Evolutionary conservation across 2,329 filamentous ascomycete genomes (phyloP).

Genomic region (Hymenoscyphus infarciens): DNA sequence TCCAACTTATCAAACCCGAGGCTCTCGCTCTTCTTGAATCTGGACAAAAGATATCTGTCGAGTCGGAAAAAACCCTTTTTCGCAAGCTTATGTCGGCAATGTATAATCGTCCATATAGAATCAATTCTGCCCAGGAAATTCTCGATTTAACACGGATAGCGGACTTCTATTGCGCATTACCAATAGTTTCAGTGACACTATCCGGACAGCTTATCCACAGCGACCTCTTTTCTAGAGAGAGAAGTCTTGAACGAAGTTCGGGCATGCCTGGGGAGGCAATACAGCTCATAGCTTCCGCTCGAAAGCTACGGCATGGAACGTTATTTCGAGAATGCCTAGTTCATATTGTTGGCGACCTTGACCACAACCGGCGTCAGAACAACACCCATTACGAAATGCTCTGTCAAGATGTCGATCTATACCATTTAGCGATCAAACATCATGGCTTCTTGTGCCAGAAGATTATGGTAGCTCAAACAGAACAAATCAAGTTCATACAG

Average conservation of each 20-base stretch:
- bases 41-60: neutral
- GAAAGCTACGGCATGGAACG: neutral
- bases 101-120: neutral
- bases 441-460: neutral
- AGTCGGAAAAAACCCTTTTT: neutral
- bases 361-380: neutral
- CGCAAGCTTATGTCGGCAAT: neutral
- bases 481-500: neutral
- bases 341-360: neutral
- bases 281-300: neutral
- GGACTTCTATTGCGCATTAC: slow-evolving; percentile 8
- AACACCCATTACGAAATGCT: neutral
- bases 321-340: slow-evolving; percentile 2
- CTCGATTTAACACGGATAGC: neutral
- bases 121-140: neutral
- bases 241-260: neutral
- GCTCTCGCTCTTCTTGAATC: neutral
- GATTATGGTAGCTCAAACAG: neutral
- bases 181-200: slow-evolving; percentile 4
- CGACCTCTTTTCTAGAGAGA: neutral
- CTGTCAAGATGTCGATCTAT: neutral
- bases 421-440: neutral
- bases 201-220: neutral
- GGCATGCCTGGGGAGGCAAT: neutral
- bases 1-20: neutral